phyloP scores from a whole-genome alignment of 2,329 filamentous ascomycete species.

The Lasiodiplodia gonubiensis region DNA sequence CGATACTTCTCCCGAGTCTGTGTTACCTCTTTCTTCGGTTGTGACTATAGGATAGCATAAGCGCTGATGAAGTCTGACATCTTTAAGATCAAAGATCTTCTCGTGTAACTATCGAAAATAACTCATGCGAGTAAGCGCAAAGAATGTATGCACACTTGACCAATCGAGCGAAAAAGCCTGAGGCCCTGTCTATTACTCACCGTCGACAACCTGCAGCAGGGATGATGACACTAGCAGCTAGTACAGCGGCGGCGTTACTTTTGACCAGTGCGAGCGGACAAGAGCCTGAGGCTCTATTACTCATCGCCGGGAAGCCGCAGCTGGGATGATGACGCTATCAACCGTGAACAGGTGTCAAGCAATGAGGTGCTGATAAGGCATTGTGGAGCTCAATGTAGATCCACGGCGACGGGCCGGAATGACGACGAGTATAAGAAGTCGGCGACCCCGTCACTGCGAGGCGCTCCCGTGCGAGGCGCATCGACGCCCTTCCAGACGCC shows the following conservation, averaged over 20 bases:
- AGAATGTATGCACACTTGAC: too few species aligned
- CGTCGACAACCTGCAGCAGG: not conserved
- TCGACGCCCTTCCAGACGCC: not conserved
- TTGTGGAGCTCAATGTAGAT: not conserved
- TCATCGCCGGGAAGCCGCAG: not conserved
- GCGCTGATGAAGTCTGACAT: too few species aligned
- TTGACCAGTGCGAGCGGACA: too few species aligned
- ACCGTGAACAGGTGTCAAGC: not conserved
- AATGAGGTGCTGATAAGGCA: not conserved
- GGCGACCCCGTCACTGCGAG: not conserved
- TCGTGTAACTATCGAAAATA: too few species aligned
- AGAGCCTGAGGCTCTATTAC: not conserved
- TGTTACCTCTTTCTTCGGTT: too few species aligned
- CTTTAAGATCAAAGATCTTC: too few species aligned
- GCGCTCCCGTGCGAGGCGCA: not conserved
- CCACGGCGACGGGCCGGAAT: not conserved
- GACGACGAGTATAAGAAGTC: not conserved
- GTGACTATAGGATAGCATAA: too few species aligned
- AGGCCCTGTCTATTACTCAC: not conserved
- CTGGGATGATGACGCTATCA: not conserved
- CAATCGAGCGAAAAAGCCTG: not conserved
- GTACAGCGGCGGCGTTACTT: not conserved
- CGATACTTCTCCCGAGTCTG: too few species aligned
- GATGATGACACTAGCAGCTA: not conserved
- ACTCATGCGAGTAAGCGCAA: too few species aligned